A percentile compares a stretch with the other conserved stretches of the same genome.
Conservation (phyloP, 2,329 filamentous ascomycete species). For the Aspergillus novoparasiticus region DNA sequence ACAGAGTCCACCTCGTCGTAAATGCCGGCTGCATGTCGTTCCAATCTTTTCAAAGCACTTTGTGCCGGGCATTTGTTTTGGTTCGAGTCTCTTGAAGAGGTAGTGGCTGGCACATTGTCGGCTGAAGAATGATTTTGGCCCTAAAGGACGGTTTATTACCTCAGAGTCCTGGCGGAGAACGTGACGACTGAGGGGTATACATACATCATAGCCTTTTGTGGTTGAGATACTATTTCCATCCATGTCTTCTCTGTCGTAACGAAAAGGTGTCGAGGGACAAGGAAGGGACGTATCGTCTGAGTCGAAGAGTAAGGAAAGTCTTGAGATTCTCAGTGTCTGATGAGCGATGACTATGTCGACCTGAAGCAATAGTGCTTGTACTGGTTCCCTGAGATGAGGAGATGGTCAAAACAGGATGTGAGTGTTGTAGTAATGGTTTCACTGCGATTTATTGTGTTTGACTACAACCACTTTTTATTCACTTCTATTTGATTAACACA, state of each 20-base stretch:
- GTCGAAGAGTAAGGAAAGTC: background rate
- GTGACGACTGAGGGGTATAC: background rate
- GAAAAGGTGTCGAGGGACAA: background rate
- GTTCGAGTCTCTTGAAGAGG: background rate
- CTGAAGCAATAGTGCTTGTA: background rate
- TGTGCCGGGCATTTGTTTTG: background rate
- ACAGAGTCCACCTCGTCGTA: background rate
- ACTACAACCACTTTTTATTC: background rate
- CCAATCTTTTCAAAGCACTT: background rate
- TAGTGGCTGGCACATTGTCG: too few species aligned
- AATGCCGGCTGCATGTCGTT: background rate
- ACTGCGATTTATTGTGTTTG: background rate
- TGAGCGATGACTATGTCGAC: background rate
- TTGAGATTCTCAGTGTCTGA: background rate
- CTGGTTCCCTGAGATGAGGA: background rate
- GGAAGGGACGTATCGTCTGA: background rate
- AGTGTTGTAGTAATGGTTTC: background rate
- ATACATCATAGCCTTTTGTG: background rate
- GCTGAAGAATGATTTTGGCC: background rate
- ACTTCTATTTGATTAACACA: background rate
- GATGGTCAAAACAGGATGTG: background rate
- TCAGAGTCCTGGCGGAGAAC: background rate
- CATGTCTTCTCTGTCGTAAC: background rate
- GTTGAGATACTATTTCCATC: background rate
- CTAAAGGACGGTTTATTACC: background rate